Evolutionary conservation across 176 grass and related monocot species (phyloP).

Genomic region (Eleusine indica): DNA sequence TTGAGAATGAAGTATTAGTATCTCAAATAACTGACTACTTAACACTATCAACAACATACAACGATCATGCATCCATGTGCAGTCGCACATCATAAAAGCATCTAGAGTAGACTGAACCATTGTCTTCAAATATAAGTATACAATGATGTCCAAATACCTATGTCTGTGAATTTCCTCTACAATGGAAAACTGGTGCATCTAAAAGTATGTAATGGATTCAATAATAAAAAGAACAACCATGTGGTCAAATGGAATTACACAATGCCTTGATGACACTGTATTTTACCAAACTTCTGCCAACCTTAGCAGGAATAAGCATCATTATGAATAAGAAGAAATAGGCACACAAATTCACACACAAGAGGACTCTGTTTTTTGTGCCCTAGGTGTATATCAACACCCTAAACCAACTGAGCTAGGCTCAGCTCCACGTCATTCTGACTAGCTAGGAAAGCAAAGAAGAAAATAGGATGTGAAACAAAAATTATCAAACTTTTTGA

Average conservation of each 20-base stretch:
- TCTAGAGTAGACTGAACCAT: conserved; percentile 10
- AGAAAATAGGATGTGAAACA: conserved; percentile 1
- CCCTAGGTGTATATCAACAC: neutral
- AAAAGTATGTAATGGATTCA: neutral
- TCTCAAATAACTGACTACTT: neutral
- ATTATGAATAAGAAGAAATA: neutral
- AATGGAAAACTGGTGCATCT: neutral
- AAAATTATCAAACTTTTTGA: conserved; percentile 16
- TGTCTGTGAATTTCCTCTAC: neutral
- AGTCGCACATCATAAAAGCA: neutral
- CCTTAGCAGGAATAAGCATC: neutral
- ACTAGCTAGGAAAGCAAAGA: neutral
- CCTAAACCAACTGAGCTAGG: neutral
- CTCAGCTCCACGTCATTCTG: neutral
- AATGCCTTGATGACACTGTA: neutral
- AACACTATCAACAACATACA: neutral
- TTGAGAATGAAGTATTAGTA: neutral
- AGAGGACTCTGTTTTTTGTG: neutral
- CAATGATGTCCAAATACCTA: conserved; percentile 13
- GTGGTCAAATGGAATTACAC: conserved; percentile 2
- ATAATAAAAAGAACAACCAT: neutral
- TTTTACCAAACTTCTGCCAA: neutral
- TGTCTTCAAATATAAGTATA: conserved; percentile 13
- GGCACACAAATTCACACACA: neutral
- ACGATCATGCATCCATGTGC: neutral